phyloP scores from a whole-genome alignment of 495 filamentous ascomycete genomes.

The Podospora comata region DNA sequence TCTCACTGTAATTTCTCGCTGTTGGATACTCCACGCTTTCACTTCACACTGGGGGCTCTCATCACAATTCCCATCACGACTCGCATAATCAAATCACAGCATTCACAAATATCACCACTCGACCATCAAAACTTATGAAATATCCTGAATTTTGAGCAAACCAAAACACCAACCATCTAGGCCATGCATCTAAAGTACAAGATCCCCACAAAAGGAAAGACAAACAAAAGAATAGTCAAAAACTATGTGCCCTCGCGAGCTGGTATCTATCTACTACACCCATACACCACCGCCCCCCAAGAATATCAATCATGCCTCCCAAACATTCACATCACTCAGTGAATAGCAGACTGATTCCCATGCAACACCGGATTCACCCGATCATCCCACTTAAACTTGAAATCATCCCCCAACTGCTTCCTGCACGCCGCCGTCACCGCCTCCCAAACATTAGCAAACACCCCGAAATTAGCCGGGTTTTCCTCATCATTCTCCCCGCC shows the following conservation, averaged over 20 bases:
- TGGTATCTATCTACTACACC: neutral
- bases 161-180: neutral
- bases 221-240: neutral
- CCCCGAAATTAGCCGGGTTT: constrained; percentile 88
- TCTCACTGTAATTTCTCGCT: too few species aligned
- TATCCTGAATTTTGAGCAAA: neutral
- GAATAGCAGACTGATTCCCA: constrained; percentile 48
- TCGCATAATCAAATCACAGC: too few species aligned
- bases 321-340: neutral
- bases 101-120: neutral
- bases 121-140: neutral
- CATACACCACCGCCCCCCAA: too few species aligned
- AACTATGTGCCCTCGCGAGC: neutral
- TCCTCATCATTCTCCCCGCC: constrained; percentile 81
- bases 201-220: neutral
- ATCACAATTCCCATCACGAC: too few species aligned
- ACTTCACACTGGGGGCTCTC: too few species aligned
- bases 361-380: constrained; percentile 62
- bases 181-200: neutral
- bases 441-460: constrained; percentile 76
- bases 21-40: too few species aligned
- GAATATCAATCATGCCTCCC: neutral
- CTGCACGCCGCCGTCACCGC: constrained; percentile 96
- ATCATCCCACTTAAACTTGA: constrained; percentile 46
- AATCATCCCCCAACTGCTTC: constrained; percentile 68